phyloP scores from a whole-genome alignment of 257 asterid species.

The Asclepias syriaca region DNA sequence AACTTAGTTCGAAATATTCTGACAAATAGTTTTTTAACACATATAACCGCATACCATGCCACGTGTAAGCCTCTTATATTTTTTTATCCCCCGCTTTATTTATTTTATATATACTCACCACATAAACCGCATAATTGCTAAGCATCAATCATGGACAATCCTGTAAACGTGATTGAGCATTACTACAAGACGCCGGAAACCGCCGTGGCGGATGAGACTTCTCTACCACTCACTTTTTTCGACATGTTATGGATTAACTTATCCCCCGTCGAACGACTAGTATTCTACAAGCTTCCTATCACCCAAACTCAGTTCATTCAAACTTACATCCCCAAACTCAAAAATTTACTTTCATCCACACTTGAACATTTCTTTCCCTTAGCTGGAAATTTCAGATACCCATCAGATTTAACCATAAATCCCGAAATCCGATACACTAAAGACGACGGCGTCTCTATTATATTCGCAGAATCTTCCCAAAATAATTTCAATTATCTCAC shows the following conservation, averaged over 20 bases:
- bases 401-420: slow-evolving; percentile 11
- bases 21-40: too few species aligned
- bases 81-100: too few species aligned
- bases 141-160: neutral
- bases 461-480: slow-evolving; percentile 19
- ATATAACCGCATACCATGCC: too few species aligned
- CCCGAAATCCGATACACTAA: slow-evolving; percentile 15
- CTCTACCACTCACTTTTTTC: slow-evolving; percentile 27
- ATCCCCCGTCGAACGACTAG: slow-evolving; percentile 19
- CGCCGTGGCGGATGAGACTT: neutral
- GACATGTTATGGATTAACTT: slow-evolving; percentile 27
- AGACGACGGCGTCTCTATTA: slow-evolving; percentile 22
- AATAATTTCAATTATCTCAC: slow-evolving; percentile 20
- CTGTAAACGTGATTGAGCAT: too few species aligned
- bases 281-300: slow-evolving; percentile 25
- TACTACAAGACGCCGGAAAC: neutral
- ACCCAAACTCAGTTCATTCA: slow-evolving; percentile 21
- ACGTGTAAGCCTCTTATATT: too few species aligned
- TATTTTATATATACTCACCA: too few species aligned
- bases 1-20: too few species aligned
- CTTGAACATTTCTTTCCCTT: slow-evolving; percentile 30
- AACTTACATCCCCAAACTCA: slow-evolving; percentile 20
- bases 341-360: slow-evolving; percentile 22
- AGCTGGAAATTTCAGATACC: slow-evolving; percentile 32
- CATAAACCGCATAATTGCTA: too few species aligned